Percentiles rank a stretch among this genome's conserved stretches.
These are phyloP conservation scores for Mycena alexandri DNA, from an alignment of 768 basidiomycete genomes.

Conservation along the genomic window DNA sequence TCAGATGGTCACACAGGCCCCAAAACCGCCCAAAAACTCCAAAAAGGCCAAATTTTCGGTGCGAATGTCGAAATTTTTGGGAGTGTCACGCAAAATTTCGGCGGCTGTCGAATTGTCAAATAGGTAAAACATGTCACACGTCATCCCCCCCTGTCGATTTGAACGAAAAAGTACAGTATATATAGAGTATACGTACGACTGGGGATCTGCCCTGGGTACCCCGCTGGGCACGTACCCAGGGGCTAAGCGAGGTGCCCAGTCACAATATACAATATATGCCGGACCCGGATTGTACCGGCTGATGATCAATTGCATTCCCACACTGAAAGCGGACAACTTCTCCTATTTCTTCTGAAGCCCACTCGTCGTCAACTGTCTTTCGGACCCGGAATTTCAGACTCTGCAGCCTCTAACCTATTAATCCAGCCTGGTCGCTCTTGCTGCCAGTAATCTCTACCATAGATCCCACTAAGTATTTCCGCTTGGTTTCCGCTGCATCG, in stretches of 20 bases:
- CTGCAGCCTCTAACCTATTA: not conserved
- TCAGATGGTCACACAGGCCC: too few relatives aligned
- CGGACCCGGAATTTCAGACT: too few relatives aligned
- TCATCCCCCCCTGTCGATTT: too few relatives aligned
- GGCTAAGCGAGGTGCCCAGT: constrained; percentile 27
- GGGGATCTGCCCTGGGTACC: constrained; percentile 19
- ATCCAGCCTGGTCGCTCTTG: not conserved
- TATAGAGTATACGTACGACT: too few relatives aligned
- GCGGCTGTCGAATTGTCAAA: too few relatives aligned
- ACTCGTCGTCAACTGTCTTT: not conserved
- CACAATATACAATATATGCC: constrained; percentile 22
- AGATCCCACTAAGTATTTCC: not conserved
- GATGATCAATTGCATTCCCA: constrained; percentile 18
- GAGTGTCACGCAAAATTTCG: too few relatives aligned
- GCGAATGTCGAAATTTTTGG: too few relatives aligned
- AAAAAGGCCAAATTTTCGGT: too few relatives aligned
- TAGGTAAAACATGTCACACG: too few relatives aligned
- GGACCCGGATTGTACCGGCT: constrained; percentile 4
- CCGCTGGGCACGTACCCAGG: constrained; percentile 25
- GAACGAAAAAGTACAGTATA: too few relatives aligned
- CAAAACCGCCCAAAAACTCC: too few relatives aligned
- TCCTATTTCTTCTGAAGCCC: not conserved
- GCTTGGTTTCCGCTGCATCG: not conserved
- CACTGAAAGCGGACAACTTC: not conserved
- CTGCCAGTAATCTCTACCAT: constrained; percentile 4